Base-by-base conservation (phyloP, 208 protist species). In the Leishmania tarentolae region DNA sequence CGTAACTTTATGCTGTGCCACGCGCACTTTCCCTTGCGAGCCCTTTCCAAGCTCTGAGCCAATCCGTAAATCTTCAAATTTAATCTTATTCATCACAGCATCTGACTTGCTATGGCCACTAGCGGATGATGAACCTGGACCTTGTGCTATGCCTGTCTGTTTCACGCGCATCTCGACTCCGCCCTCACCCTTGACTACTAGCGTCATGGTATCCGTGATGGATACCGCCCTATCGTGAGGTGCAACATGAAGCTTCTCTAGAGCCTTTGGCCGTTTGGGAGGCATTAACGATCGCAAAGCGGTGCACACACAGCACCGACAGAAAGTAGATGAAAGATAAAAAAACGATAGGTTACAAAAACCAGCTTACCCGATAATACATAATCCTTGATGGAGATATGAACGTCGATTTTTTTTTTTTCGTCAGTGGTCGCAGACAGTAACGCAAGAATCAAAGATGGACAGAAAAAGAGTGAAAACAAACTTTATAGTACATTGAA, bases 81-180 rank as follows among this genome's bases (percentile, higher is more conserved):
- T 91, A 28, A 98, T 87, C 75, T 97, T 94, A 70, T 96, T 93
- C 84, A 91, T 82, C 3, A 92, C 78, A 50, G 87, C 80, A 70
- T 93, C 89, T n/a, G 86, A 83, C n/a, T 68, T 84, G 11, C 72
- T 65, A 68, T 85, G 44, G 28, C 76, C 65, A 9, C 70, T 44
- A 6, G 69, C 71, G 24, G 83, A 71, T 46, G 81, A 73, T 52
- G 79, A 50, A 3, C 83, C 63, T 44, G 86, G 80, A 13, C 81
- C 82, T 53, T 88, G 92, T 3, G 90, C 90, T 35, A 96, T 94
- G 47, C 91, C 93, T n/a, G 85, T 92, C 76, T 94, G 88, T 56
- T 98, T 96, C n/a, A 96, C 93, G n/a, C 93, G 91, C 91, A 96
- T 92, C 75, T 96, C 92, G 74, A 90, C 81, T 47, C 93, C 94